Evolutionary conservation across 2,329 filamentous ascomycete species (phyloP), one percentile per base, ranked within the genome.

Genomic region (Fonsecaea nubica): DNA sequence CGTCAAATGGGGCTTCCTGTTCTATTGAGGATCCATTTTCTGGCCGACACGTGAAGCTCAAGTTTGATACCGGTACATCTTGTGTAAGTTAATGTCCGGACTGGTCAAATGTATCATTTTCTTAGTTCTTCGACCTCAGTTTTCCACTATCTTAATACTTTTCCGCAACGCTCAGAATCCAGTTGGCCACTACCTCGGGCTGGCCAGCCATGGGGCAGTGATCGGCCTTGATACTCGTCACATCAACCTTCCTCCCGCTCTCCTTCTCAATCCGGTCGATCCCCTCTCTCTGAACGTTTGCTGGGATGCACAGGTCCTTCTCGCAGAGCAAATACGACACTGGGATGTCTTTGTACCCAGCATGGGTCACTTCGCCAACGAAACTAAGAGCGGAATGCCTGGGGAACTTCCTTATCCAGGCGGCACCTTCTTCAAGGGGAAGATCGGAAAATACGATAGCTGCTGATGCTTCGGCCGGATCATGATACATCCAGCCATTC

Each of bases 1-100:
- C 36, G 68, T 66, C 6, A 79, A 79, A 64, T 80, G 77, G 77
- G 77, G 76, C 1, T 77, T 72, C 67, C 48, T 77, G 13, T 74
- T 75, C 57, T 67, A 67, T 56, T 69, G 38, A 70, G n/a, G 13
- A 13, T 7, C 9, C 36, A 15, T 15, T 4, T n/a, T 8, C 13
- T 18, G 12, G 25, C 12, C 4, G 36, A 40, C 4, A 5, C 15
- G 36, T 40, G 36, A 15, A 40, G 10, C 42, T 48, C n/a, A 9
- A 21, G n/a, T 5, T 10, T 3, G 42, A 48, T 18, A 5, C n/a
- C 42, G 42, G 21, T 4, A 9, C 7, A 48, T 9, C n/a, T 48
- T n/a, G 18, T 12, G 42, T 48, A 12, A 48, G n/a, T 48, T 8
- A 7, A 33, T 21, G 25, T 33, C 25, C 4, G 21, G 13, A 25